Conservation (phyloP, 2,329 filamentous ascomycete genomes). For the Biscogniauxia marginata region DNA sequence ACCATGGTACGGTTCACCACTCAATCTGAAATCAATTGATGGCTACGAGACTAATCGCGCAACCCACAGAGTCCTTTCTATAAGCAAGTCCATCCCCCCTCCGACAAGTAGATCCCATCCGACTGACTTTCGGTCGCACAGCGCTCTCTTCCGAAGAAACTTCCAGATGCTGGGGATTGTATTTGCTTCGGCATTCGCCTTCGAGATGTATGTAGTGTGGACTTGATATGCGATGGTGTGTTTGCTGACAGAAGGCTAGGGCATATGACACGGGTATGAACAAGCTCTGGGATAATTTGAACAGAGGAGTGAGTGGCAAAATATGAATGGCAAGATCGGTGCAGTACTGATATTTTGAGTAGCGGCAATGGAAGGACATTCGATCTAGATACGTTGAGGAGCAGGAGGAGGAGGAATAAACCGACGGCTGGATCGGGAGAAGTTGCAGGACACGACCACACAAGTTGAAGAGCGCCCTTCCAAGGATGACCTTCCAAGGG, state of each 20-base stretch:
- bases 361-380: conserved; percentile 99
- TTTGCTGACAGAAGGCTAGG: conserved; percentile 51
- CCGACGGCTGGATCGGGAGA: conserved; percentile 1
- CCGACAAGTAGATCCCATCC: conserved; percentile 3
- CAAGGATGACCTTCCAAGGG: no score
- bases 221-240: conserved; percentile 3
- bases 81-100: conserved; percentile 49
- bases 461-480: not conserved
- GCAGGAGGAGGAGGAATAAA: conserved; percentile 34
- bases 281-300: conserved; percentile 85
- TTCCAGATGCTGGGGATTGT: conserved; percentile 82
- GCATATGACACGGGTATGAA: conserved; percentile 80
- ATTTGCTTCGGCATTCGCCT: conserved; percentile 83
- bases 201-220: conserved; percentile 75
- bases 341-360: conserved; percentile 33
- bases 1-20: conserved; percentile 53
- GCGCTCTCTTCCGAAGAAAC: conserved; percentile 83
- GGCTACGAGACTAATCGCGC: conserved; percentile 33
- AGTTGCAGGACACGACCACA: not conserved
- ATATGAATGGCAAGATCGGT: conserved; percentile 1
- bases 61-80: conserved; percentile 49
- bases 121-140: conserved; percentile 42
- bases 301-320: conserved; percentile 75
- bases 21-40: conserved; percentile 6
- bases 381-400: conserved; percentile 80